A percentile compares a stretch with the other conserved stretches of the same genome.
phyloP scores from a whole-genome alignment of 2,329 filamentous ascomycete species.

The Thermothelomyces thermophilus region DNA sequence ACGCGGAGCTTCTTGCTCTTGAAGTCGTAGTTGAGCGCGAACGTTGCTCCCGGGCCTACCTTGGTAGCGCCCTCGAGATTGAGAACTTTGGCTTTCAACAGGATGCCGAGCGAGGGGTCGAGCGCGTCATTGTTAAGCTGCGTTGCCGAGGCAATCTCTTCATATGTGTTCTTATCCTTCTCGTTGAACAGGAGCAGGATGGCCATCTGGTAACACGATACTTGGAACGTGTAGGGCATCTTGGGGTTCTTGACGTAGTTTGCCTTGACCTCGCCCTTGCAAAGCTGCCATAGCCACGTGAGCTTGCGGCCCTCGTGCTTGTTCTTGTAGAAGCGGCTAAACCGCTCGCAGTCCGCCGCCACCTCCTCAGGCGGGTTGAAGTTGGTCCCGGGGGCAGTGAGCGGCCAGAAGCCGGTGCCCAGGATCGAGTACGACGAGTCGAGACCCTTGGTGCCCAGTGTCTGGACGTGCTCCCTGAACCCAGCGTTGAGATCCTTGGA shows the following conservation, averaged over 20 bases:
- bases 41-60: constrained; percentile 69
- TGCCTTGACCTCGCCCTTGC: constrained; percentile 92
- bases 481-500: constrained; percentile 92
- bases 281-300: constrained; percentile 96
- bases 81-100: constrained; percentile 90
- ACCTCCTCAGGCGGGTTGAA: constrained; percentile 86
- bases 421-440: constrained; percentile 90
- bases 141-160: constrained; percentile 78
- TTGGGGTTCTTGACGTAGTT: constrained; percentile 87
- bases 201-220: constrained; percentile 97
- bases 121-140: constrained; percentile 74
- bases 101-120: constrained; percentile 77
- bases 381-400: constrained; percentile 77
- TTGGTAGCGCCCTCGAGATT: constrained; percentile 59
- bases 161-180: constrained; percentile 74
- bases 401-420: constrained; percentile 95
- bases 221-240: constrained; percentile 92
- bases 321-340: constrained; percentile 84
- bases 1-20: constrained; percentile 98
- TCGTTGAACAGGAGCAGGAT: constrained; percentile 94
- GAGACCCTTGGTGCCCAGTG: constrained; percentile 62
- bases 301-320: constrained; percentile 96
- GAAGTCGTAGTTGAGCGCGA: constrained; percentile 86
- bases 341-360: constrained; percentile 79
- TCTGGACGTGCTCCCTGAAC: constrained; percentile 70